These are phyloP conservation scores for Myxozyma geophila DNA, from an alignment of 805 yeast species.

Conservation along the genomic window DNA sequence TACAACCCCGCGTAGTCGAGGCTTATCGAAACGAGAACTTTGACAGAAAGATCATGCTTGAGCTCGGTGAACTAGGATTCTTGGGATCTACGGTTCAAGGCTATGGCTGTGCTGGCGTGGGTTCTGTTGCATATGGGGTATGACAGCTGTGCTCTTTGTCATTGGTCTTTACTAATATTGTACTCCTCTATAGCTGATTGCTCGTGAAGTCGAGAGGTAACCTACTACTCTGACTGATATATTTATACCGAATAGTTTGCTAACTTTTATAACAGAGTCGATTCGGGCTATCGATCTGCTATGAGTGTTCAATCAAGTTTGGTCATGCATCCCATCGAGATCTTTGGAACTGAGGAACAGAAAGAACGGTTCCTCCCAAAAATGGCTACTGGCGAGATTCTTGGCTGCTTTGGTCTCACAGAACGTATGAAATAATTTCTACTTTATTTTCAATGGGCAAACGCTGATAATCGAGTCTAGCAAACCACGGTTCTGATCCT, in stretches of 20 bases:
- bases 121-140: slow-evolving; percentile 50
- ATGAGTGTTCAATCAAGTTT: slow-evolving; percentile 53
- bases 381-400: slow-evolving; percentile 50
- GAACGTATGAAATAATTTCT: slow-evolving; percentile 47
- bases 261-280: slow-evolving; percentile 43
- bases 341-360: slow-evolving; percentile 50
- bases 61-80: slow-evolving; percentile 51
- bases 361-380: slow-evolving; percentile 49
- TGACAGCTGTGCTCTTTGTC: not conserved
- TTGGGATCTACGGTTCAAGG: slow-evolving; percentile 51
- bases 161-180: not conserved
- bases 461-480: slow-evolving; percentile 4
- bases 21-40: slow-evolving; percentile 49
- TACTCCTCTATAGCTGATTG: slow-evolving; percentile 40
- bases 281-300: slow-evolving; percentile 52
- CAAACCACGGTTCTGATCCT: slow-evolving; percentile 67
- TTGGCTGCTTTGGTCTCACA: slow-evolving; percentile 68
- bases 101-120: slow-evolving; percentile 52
- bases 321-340: slow-evolving; percentile 51
- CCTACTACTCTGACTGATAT: not conserved
- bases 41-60: slow-evolving; percentile 46
- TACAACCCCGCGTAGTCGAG: slow-evolving; percentile 49
- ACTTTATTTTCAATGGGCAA: not conserved
- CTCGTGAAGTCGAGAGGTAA: slow-evolving; percentile 50
- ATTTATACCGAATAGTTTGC: not conserved